Evolutionary conservation across 139 green algal species (phyloP).

Genomic region (Klebsormidium nitens): DNA sequence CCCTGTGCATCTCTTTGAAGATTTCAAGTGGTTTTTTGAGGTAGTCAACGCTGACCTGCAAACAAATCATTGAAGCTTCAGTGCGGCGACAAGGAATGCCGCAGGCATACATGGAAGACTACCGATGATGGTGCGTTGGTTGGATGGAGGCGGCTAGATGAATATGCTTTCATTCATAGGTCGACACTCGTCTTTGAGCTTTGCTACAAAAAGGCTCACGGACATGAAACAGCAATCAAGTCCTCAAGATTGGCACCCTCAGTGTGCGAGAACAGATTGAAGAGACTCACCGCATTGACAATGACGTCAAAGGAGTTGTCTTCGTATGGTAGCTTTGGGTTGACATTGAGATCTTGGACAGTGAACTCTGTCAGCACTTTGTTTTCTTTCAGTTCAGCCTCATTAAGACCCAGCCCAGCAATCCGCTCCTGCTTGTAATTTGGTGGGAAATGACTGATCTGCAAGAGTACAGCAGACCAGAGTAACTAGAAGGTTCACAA

Average conservation of each 20-base stretch:
- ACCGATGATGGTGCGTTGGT: too few relatives aligned
- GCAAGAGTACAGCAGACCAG: slow-evolving; percentile 1
- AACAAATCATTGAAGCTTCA: too few relatives aligned
- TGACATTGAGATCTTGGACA: slow-evolving; percentile 68
- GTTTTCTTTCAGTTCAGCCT: slow-evolving; percentile 69
- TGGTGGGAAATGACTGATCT: slow-evolving; percentile 71
- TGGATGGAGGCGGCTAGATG: too few relatives aligned
- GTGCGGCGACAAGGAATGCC: too few relatives aligned
- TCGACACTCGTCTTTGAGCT: too few relatives aligned
- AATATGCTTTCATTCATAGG: too few relatives aligned
- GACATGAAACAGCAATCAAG: too few relatives aligned
- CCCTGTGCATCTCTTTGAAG: slow-evolving; percentile 67
- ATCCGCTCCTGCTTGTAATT: slow-evolving; percentile 67
- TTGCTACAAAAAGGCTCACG: too few relatives aligned
- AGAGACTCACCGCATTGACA: slow-evolving; percentile 63
- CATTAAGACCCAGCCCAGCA: slow-evolving; percentile 75
- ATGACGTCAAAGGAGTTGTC: slow-evolving; percentile 78
- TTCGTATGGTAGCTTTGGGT: slow-evolving; percentile 69
- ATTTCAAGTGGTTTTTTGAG: slow-evolving; percentile 69
- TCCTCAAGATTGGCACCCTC: too few relatives aligned
- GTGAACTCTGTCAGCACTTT: slow-evolving; percentile 37
- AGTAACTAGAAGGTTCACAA: too few relatives aligned
- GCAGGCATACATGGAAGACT: too few relatives aligned
- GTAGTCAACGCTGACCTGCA: slow-evolving; percentile 73
- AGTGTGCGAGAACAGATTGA: too few relatives aligned